A percentile compares a stretch with the other conserved stretches of the same genome.
phyloP scores from a whole-genome alignment of 257 asterid species.

The Ehretia macrophylla region DNA sequence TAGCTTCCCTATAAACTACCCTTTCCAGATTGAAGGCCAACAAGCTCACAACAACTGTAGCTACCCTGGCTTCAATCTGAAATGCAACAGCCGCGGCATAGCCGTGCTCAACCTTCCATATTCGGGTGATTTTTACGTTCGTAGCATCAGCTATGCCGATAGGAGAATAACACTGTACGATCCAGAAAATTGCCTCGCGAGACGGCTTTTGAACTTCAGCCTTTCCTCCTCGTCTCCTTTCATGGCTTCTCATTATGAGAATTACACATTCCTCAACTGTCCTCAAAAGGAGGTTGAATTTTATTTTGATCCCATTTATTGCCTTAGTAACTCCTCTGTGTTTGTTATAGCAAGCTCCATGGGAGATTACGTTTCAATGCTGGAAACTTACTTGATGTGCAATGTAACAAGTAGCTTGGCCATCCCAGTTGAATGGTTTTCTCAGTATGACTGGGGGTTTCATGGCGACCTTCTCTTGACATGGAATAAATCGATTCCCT shows the following conservation, averaged over 20 bases:
- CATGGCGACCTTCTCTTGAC: too few relatives aligned
- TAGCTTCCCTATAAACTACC: conserved; percentile 10
- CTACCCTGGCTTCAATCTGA: conserved; percentile 3
- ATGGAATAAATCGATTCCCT: too few relatives aligned
- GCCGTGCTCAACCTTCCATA: conserved; percentile 3
- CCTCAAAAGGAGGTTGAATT: neutral
- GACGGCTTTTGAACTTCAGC: conserved; percentile 2
- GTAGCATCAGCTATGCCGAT: neutral
- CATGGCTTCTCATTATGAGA: conserved; percentile 3
- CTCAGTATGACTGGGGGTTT: too few relatives aligned
- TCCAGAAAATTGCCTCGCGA: conserved; percentile 11
- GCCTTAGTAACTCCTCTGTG: conserved; percentile 11
- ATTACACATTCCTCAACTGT: conserved; percentile 10
- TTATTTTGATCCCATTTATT: neutral
- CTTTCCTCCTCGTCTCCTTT: conserved; percentile 3
- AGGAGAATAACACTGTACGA: conserved; percentile 1
- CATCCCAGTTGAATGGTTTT: too few relatives aligned
- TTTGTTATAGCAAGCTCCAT: neutral
- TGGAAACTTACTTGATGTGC: too few relatives aligned
- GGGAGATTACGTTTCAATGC: too few relatives aligned
- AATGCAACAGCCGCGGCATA: conserved; percentile 3
- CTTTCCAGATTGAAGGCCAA: conserved; percentile 3
- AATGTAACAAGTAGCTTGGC: too few relatives aligned
- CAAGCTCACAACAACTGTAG: neutral
- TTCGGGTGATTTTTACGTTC: conserved; percentile 4